Conservation (phyloP, 208 protist genomes). For the Wallacemonas collosoma region DNA sequence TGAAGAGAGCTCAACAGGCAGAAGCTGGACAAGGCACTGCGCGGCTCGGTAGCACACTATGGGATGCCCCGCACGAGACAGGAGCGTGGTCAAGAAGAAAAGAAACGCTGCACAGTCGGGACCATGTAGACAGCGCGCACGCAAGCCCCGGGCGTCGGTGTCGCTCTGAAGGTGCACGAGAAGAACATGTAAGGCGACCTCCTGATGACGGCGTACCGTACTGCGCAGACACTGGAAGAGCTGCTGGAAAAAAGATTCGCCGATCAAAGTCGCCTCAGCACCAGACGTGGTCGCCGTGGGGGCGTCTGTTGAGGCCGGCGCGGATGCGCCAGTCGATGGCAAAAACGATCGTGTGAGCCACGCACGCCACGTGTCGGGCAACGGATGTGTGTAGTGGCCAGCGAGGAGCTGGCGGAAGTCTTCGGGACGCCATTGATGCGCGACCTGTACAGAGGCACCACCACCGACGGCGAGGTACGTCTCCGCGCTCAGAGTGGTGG, state of each 20-base stretch:
- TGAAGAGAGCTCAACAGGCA: constrained; percentile 6
- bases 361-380: background rate
- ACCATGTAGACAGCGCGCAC: constrained; percentile 47
- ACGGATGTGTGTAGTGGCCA: constrained; percentile 39
- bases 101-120: constrained; percentile 48
- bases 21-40: constrained; percentile 40
- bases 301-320: background rate
- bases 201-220: constrained; percentile 55
- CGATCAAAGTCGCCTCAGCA: background rate
- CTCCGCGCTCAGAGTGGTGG: background rate
- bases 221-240: constrained; percentile 53
- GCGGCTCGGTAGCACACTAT: constrained; percentile 28
- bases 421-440: constrained; percentile 48
- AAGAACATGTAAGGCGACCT: constrained; percentile 43
- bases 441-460: constrained; percentile 18
- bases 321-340: background rate
- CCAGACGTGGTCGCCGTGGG: background rate
- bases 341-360: background rate
- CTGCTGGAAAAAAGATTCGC: constrained; percentile 48
- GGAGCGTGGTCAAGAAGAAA: constrained; percentile 41
- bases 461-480: constrained; percentile 1
- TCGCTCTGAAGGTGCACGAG: constrained; percentile 29
- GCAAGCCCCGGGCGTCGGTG: constrained; percentile 20
- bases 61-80: constrained; percentile 37
- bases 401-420: constrained; percentile 40